Percentiles rank a stretch among this genome's conserved stretches.
phyloP scores from a whole-genome alignment of 2,329 filamentous ascomycete species.

The Fusarium papillatum region DNA sequence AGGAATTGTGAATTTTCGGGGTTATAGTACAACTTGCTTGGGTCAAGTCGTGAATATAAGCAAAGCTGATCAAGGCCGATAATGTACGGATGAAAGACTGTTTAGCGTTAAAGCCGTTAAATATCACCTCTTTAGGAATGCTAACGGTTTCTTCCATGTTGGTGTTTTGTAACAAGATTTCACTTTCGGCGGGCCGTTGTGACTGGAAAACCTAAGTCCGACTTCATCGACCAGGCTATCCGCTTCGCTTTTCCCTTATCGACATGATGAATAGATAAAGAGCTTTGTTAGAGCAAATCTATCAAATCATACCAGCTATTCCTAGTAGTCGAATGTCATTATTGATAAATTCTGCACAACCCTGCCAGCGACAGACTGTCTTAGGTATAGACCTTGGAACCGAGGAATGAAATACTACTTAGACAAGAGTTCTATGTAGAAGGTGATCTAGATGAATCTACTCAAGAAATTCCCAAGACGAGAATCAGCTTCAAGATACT shows the following conservation, averaged over 20 bases:
- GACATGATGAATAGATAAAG: neutral
- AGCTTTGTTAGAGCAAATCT: neutral
- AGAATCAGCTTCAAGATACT: neutral
- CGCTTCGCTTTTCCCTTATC: neutral
- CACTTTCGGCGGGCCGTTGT: neutral
- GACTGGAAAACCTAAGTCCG: neutral
- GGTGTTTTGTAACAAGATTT: neutral
- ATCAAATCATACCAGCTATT: rapidly evolving
- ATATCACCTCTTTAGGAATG: neutral
- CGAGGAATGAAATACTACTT: neutral
- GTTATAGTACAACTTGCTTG: neutral
- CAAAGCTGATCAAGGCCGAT: no score
- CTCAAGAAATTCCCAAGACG: neutral
- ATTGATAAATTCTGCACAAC: neutral
- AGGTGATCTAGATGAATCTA: neutral
- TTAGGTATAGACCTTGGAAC: neutral
- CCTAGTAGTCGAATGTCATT: neutral
- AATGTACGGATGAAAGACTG: neutral
- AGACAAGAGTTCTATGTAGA: neutral
- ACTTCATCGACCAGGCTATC: neutral
- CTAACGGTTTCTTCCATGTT: neutral
- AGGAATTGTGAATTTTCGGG: neutral
- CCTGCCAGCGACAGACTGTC: neutral
- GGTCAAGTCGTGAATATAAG: neutral
- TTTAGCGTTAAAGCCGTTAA: neutral